Evolutionary conservation across 257 asterid genomes (phyloP), one percentile per base, ranked within the genome.

Genomic region (Hygrophila difformis): DNA sequence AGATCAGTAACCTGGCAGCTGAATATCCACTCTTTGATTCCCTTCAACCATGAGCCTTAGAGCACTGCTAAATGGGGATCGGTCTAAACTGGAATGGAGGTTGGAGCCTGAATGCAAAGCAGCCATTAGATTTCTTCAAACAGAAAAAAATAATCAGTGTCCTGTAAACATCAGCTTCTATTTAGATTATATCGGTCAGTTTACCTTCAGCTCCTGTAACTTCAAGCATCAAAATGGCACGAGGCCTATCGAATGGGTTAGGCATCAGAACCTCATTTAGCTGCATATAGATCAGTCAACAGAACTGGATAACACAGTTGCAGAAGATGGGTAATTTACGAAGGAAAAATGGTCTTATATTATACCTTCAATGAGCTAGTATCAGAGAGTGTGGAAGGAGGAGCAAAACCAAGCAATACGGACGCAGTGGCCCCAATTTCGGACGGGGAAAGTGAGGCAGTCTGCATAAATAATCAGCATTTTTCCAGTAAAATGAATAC

Each of bases 191-290:
- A 34, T 45, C 24, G 39, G 50, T 35, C 13, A 56, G 46, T 69
- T 18, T 50, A 80, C 99, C 96, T 76, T 79, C 82, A 26, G 59
- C 66, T 61, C 96, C 94, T 5, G 82, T 39, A 56, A 86, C 84
- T 72, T 86, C 96, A 22, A 86, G 77, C 61, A 80, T 60, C 55
- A 91, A 62, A 47, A 80, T 64, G 67, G 94, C 78, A 62, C 56
- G 79, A 24, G 99, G 99, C 69, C 84, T 74, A 72, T 86, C 73
- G 52, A 91, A 91, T 14, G 96, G 99, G 64, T 82, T 91, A 45
- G 96, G 99, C 68, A 39, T 24, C 12, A 91, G 88, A 55, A 91
- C 92, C 71, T 86, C 80, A 42, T 86, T 82, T 55, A 91, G 74
- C 99, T 91, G 77, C 63, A 78, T 64, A 51, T 53, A 14, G 43